Base-by-base conservation (phyloP, 495 filamentous ascomycete species). In the Thozetella sp. region DNA sequence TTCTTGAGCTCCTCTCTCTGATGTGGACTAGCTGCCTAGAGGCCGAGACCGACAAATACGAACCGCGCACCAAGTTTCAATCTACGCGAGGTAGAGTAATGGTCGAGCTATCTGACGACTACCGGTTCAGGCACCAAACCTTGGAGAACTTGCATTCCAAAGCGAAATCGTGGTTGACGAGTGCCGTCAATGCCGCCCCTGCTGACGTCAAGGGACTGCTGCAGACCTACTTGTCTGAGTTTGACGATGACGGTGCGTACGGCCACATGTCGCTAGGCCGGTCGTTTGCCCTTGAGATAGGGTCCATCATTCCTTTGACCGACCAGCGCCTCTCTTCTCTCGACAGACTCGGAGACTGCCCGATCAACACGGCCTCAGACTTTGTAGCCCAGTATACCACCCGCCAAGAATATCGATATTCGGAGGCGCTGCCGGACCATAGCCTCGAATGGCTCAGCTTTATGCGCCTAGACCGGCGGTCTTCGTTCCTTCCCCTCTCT, bases 331-430 rank as follows among this genome's bases (percentile, higher is more conserved):
- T 99, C 19, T 83, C 83, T 68, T 87, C 90, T 4, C 88, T 97
- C 24, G 91, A 96, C 55, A 80, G 76, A 25, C 82, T 91, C 58
- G 84, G 88, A 12, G 83, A 86, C 26, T 84, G 83, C 20, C 86
- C 86, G 51, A 86, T 96, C 61, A 95, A 98, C 65, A 89, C 93
- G 15, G 93, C 92, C 13, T 97, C 94, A 15, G 93, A 97, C 70
- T 97, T 99, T 64, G 88, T 98, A 69, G 91, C 93, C 27, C 92
- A 97, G 68, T 97, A 98, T 67, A 97, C 93, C n/a, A 95, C 91
- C 22, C 90, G 95, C 10, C 96, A 98, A 68, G 93, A 93, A 64
- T 98, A 98, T 70, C 86, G 91, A 25, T 90, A 91, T 60, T 83
- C 89, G 15, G 91, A 96, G 67, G 76, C 86, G 12, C 69, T 88